A percentile compares a stretch with the other conserved stretches of the same genome.
phyloP scores from a whole-genome alignment of 305 asterid species.

The Fraxinus albicans region DNA sequence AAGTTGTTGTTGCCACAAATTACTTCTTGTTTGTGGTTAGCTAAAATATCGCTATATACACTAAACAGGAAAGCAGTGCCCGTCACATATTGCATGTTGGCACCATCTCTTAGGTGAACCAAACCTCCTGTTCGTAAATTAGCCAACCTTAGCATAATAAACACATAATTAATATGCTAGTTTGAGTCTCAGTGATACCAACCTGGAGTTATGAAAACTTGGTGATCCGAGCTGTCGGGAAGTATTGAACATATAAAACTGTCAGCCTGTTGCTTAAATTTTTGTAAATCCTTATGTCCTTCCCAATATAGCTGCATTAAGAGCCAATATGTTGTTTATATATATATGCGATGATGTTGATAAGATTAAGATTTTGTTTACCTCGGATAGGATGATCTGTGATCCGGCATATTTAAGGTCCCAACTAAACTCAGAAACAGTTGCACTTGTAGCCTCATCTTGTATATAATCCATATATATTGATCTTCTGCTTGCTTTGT shows the following conservation, averaged over 20 bases:
- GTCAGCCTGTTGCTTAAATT: constrained; percentile 63
- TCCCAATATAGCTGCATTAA: constrained; percentile 40
- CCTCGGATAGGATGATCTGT: constrained; percentile 62
- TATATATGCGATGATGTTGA: background rate
- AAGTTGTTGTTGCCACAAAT: constrained; percentile 41
- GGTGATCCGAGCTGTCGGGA: constrained; percentile 64
- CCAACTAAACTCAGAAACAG: constrained; percentile 83
- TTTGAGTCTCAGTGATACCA: background rate
- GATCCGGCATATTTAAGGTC: constrained; percentile 87
- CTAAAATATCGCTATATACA: constrained; percentile 52
- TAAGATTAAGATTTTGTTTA: constrained; percentile 17
- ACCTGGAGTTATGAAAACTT: constrained; percentile 67
- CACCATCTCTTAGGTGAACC: constrained; percentile 73
- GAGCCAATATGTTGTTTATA: background rate
- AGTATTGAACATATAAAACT: constrained; percentile 49
- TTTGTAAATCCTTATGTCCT: constrained; percentile 48
- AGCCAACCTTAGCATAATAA: background rate
- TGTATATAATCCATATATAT: constrained; percentile 51
- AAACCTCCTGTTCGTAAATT: constrained; percentile 50
- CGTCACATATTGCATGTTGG: constrained; percentile 72
- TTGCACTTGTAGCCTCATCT: constrained; percentile 55
- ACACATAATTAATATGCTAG: background rate
- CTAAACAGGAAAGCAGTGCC: constrained; percentile 57
- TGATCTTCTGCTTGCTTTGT: constrained; percentile 46
- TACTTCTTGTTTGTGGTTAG: constrained; percentile 33